Percentiles rank a stretch among this genome's conserved stretches.
These are phyloP conservation scores for Aulographum hederae DNA, from an alignment of 2,329 filamentous ascomycete genomes.

Conservation along the genomic window DNA sequence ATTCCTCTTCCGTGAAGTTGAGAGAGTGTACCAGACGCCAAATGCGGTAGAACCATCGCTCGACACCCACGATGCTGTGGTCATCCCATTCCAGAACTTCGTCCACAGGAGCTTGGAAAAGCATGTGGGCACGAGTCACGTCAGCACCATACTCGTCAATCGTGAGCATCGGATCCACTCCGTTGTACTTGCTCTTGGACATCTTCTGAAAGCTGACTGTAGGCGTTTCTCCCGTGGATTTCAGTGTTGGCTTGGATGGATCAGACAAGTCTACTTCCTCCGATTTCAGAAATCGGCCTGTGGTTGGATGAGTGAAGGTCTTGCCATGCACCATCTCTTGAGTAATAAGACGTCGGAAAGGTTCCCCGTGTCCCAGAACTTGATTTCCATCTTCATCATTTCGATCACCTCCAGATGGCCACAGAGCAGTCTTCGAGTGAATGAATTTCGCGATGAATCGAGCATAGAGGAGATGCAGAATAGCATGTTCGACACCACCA, in stretches of 20 bases:
- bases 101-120: slow-evolving; percentile 72
- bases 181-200: slow-evolving; percentile 90
- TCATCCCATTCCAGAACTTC: slow-evolving; percentile 84
- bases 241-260: slow-evolving; percentile 39
- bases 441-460: slow-evolving; percentile 85
- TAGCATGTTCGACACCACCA: slow-evolving; percentile 79
- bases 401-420: slow-evolving; percentile 17
- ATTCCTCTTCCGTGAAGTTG: slow-evolving; percentile 82
- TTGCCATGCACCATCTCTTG: too few relatives aligned
- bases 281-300: slow-evolving; percentile 58
- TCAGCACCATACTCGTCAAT: slow-evolving; percentile 66
- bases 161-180: slow-evolving; percentile 60
- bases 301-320: too few relatives aligned
- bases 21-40: slow-evolving; percentile 38
- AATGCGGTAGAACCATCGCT: slow-evolving; percentile 59
- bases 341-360: too few relatives aligned
- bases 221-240: slow-evolving; percentile 38
- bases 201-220: slow-evolving; percentile 69
- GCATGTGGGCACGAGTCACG: slow-evolving; percentile 66
- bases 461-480: slow-evolving; percentile 74
- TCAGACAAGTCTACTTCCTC: slow-evolving; percentile 51
- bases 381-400: slow-evolving; percentile 42
- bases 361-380: slow-evolving; percentile 61
- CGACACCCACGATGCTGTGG: slow-evolving; percentile 60
- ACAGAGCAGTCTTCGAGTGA: slow-evolving; percentile 30